phyloP scores from a whole-genome alignment of 805 yeast species.

The Saccharomycopsis capsularis region DNA sequence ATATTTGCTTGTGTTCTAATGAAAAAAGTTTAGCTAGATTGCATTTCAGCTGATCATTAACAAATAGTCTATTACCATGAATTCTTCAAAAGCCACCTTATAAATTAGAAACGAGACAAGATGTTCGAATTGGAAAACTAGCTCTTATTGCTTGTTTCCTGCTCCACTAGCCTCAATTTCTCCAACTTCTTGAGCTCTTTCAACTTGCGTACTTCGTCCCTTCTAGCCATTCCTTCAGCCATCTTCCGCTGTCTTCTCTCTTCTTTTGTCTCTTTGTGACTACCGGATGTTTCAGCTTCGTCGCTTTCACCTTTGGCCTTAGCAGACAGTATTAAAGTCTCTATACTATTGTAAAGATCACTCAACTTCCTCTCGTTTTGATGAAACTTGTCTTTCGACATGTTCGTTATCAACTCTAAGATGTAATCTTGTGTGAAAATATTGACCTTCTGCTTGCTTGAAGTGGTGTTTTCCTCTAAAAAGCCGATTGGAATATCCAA shows the following conservation, averaged over 20 bases:
- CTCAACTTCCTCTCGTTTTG: slow-evolving; percentile 58
- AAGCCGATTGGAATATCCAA: slow-evolving; percentile 75
- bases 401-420: slow-evolving; percentile 41
- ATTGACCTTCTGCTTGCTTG: slow-evolving; percentile 23
- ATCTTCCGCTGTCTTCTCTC: slow-evolving; percentile 26
- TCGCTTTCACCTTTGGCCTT: slow-evolving; percentile 24
- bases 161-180: slow-evolving; percentile 1
- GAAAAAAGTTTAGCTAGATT: no score
- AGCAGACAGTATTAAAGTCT: slow-evolving; percentile 25
- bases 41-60: no score
- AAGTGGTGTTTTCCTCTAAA: slow-evolving; percentile 28
- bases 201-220: neutral
- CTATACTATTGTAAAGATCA: slow-evolving; percentile 39
- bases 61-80: no score
- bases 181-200: neutral
- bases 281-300: slow-evolving; percentile 22
- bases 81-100: no score
- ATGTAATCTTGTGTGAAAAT: slow-evolving; percentile 48
- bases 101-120: no score
- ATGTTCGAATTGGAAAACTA: no score
- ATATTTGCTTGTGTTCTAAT: no score
- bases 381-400: slow-evolving; percentile 55
- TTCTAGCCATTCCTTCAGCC: slow-evolving; percentile 13
- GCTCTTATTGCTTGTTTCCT: no score
- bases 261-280: slow-evolving; percentile 27